Evolutionary conservation across 1,284 basidiomycete genomes (phyloP).

Genomic region (Cryptococcus depauperatus): DNA sequence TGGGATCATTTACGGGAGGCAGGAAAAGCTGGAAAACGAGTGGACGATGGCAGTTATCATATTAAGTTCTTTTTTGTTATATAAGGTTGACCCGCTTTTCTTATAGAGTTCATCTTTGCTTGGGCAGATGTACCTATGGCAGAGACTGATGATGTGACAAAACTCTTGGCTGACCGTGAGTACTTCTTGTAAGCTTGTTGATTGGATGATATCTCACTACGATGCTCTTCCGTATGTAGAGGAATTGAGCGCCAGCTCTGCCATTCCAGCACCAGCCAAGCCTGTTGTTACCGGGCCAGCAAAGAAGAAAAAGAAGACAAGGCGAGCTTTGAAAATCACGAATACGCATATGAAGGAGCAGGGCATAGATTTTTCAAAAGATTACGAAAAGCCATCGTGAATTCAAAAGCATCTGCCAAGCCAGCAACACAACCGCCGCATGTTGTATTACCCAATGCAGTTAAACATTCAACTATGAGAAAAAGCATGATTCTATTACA

Average conservation of each 20-base stretch:
- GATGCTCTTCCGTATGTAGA: constrained; percentile 18
- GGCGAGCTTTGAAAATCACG: constrained; percentile 39
- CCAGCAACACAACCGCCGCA: no score
- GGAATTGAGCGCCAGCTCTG: constrained; percentile 31
- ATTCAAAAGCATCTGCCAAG: no score
- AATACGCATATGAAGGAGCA: constrained; percentile 44
- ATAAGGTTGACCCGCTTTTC: not conserved
- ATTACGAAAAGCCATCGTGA: constrained; percentile 33
- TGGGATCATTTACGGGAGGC: constrained; percentile 41
- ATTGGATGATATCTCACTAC: not conserved
- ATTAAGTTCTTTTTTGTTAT: not conserved
- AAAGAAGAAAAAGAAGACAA: constrained; percentile 38
- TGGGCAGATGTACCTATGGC: constrained; percentile 42
- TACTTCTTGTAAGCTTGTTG: not conserved
- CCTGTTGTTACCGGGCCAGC: constrained; percentile 15
- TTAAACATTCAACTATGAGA: no score
- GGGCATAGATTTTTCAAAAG: constrained; percentile 45
- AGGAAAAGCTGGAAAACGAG: constrained; percentile 30
- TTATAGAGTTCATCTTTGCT: constrained; percentile 34
- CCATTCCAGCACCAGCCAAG: constrained; percentile 19
- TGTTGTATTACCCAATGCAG: no score
- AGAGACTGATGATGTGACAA: constrained; percentile 40
- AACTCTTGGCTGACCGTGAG: constrained; percentile 34
- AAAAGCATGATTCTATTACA: no score
- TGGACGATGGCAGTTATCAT: constrained; percentile 35